These are phyloP conservation scores for Citrus medica DNA, from an alignment of 345 rosid genomes.

Conservation along the genomic window DNA sequence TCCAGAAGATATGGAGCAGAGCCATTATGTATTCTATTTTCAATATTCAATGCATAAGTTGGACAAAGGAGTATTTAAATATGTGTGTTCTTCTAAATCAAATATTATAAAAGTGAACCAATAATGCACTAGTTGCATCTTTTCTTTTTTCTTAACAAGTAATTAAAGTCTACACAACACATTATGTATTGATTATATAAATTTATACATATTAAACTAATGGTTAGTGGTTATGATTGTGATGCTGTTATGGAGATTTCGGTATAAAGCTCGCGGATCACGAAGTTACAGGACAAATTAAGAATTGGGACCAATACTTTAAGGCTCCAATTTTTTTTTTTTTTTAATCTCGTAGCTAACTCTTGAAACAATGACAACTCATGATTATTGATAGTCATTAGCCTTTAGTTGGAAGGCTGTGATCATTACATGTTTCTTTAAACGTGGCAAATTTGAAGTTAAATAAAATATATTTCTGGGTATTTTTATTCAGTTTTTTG, in stretches of 20 bases:
- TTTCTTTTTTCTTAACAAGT: background rate
- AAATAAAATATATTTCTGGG: too few species aligned
- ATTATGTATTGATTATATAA: too few species aligned
- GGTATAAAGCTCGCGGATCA: background rate
- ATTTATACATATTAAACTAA: background rate
- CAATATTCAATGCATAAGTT: background rate
- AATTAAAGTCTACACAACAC: too few species aligned
- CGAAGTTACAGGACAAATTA: background rate
- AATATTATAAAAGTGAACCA: background rate
- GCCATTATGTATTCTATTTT: background rate
- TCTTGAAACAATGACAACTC: background rate
- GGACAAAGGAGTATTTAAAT: background rate
- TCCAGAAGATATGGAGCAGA: conserved; percentile 1
- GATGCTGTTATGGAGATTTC: background rate
- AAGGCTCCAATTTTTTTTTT: background rate
- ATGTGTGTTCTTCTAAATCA: background rate
- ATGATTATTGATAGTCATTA: background rate
- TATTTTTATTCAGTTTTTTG: too few species aligned
- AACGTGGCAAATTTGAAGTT: background rate
- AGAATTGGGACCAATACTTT: background rate
- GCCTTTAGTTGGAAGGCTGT: background rate
- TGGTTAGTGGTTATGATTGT: conserved; percentile 8
- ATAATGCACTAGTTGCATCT: background rate
- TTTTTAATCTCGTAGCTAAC: background rate
- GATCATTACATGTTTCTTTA: background rate